These are phyloP conservation scores for Zostera marina DNA, from an alignment of 116 monocot genomes.

Conservation along the genomic window DNA sequence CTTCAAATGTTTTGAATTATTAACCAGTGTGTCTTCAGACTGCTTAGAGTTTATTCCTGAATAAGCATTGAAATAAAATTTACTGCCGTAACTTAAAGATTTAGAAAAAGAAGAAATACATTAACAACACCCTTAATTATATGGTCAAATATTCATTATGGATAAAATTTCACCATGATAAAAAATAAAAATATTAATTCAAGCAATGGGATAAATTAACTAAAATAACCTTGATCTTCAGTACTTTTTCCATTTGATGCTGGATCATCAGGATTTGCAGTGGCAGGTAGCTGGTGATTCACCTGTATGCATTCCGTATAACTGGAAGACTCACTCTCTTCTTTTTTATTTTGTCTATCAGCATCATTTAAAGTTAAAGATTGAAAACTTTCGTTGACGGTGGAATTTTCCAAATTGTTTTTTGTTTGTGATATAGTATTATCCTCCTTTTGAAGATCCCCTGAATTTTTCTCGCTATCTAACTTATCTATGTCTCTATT, in stretches of 20 bases:
- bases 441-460: constrained; percentile 6
- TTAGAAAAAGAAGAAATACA: not conserved
- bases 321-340: constrained; percentile 6
- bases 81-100: not conserved
- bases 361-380: constrained; percentile 7
- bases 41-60: constrained; percentile 25
- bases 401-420: constrained; percentile 13
- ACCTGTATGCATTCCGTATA: constrained; percentile 13
- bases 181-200: not conserved
- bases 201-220: not conserved
- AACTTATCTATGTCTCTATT: constrained; percentile 24
- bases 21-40: not conserved
- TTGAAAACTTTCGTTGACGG: constrained; percentile 9
- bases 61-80: not conserved
- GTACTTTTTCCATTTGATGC: constrained; percentile 12
- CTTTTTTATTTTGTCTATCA: constrained; percentile 3
- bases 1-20: constrained; percentile 26
- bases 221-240: constrained; percentile 3
- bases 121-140: not conserved
- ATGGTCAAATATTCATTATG: not conserved
- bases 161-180: not conserved
- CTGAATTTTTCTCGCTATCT: constrained; percentile 7
- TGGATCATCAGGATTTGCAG: constrained; percentile 11
- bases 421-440: constrained; percentile 10
- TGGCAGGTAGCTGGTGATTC: constrained; percentile 9